phyloP scores from a whole-genome alignment of 495 filamentous ascomycete genomes.

The Rhizodiscina lignyota region DNA sequence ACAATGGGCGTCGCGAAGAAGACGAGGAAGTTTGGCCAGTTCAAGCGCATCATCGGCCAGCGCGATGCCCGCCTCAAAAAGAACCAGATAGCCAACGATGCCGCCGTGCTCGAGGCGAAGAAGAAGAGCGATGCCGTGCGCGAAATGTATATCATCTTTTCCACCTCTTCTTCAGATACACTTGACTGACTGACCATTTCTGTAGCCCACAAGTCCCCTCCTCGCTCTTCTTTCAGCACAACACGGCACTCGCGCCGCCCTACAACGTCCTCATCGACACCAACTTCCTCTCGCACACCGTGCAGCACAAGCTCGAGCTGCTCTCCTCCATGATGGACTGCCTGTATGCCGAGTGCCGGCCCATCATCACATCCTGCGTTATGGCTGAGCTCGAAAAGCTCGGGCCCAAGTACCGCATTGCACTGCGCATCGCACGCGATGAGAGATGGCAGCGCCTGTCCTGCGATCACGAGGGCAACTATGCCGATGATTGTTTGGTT shows the following conservation, averaged over 20 bases:
- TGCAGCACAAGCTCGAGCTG: slow-evolving; percentile 77
- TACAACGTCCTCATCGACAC: slow-evolving; percentile 73
- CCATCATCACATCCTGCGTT: slow-evolving; percentile 57
- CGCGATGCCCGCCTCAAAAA: slow-evolving; percentile 33
- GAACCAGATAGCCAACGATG: slow-evolving; percentile 30
- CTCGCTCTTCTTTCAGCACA: slow-evolving; percentile 86
- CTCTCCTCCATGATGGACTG: slow-evolving; percentile 79
- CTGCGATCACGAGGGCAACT: slow-evolving; percentile 70
- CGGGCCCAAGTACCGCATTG: slow-evolving; percentile 76
- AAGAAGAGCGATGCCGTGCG: slow-evolving; percentile 42
- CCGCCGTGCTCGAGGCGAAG: no score
- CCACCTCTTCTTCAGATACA: slow-evolving; percentile 1
- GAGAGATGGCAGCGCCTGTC: slow-evolving; percentile 69
- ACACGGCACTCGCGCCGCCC: slow-evolving; percentile 78
- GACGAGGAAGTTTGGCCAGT: slow-evolving; percentile 31
- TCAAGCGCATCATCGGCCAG: slow-evolving; percentile 34
- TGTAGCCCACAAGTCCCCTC: slow-evolving; percentile 40
- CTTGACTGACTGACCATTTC: slow-evolving; percentile 2
- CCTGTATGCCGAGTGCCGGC: slow-evolving; percentile 48
- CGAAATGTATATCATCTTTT: slow-evolving; percentile 36
- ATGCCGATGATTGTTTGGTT: slow-evolving; percentile 37
- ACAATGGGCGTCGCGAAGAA: slow-evolving; percentile 29
- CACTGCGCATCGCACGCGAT: slow-evolving; percentile 80
- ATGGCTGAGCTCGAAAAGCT: slow-evolving; percentile 82
- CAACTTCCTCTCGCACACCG: slow-evolving; percentile 86